These are phyloP conservation scores for Hsuehochloa calcarea DNA, from an alignment of 176 grass and related monocot species.

Conservation along the genomic window DNA sequence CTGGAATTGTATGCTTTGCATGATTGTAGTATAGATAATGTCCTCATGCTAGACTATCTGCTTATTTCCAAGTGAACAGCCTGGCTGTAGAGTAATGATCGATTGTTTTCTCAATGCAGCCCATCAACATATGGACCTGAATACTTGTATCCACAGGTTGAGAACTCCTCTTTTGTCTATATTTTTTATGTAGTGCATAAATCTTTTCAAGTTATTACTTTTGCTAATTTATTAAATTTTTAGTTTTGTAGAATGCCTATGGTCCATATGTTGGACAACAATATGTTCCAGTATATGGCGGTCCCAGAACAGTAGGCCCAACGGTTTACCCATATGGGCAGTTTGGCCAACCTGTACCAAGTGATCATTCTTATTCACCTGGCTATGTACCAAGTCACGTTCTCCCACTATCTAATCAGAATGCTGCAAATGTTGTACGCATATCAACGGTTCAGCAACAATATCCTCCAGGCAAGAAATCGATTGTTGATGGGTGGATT, in stretches of 20 bases:
- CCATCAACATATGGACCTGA: constrained; percentile 69
- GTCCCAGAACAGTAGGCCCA: constrained; percentile 52
- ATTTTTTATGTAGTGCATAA: constrained; percentile 1
- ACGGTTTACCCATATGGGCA: constrained; percentile 69
- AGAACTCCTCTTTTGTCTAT: constrained; percentile 25
- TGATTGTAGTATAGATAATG: constrained; percentile 19
- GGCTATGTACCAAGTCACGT: constrained; percentile 55
- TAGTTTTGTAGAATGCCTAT: constrained; percentile 78
- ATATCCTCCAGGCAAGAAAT: constrained; percentile 62
- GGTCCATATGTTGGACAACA: constrained; percentile 64
- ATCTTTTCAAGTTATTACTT: neutral
- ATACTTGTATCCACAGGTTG: constrained; percentile 68
- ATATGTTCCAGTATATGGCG: constrained; percentile 57
- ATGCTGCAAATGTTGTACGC: constrained; percentile 39
- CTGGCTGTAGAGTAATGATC: constrained; percentile 7
- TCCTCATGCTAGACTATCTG: constrained; percentile 7
- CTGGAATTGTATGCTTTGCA: constrained; percentile 43
- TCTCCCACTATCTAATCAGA: constrained; percentile 55
- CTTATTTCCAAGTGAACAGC: constrained; percentile 31
- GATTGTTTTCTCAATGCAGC: constrained; percentile 46
- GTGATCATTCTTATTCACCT: constrained; percentile 57
- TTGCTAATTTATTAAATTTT: constrained; percentile 50
- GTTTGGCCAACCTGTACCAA: constrained; percentile 47
- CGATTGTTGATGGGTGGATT: neutral
- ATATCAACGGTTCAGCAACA: constrained; percentile 48